phyloP scores from a whole-genome alignment of 139 green algal genomes.

The Haematococcus lacustris region DNA sequence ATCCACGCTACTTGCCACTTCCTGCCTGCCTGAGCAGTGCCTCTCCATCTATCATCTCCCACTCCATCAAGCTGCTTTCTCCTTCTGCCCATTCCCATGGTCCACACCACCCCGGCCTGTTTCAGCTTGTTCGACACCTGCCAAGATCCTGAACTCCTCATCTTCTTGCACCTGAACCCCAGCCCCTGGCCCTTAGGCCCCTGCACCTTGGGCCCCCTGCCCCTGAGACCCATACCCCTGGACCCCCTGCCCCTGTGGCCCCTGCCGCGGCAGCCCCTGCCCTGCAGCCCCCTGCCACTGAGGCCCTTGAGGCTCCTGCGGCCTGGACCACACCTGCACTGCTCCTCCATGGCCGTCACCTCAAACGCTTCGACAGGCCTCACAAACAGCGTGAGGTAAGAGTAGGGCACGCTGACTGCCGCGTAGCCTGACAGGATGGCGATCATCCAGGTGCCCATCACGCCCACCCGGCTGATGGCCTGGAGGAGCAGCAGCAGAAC shows the following conservation, averaged over 20 bases:
- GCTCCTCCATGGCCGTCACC: constrained; percentile 70
- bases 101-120: too few species aligned
- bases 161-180: neutral
- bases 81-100: too few species aligned
- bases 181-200: neutral
- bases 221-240: neutral
- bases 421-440: constrained; percentile 88
- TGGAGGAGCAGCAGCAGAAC: too few species aligned
- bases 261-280: neutral
- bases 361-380: constrained; percentile 69
- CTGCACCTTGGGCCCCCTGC: neutral
- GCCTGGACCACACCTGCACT: constrained; percentile 59
- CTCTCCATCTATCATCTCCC: too few species aligned
- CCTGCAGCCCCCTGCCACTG: neutral
- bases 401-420: constrained; percentile 84
- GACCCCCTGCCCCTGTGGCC: neutral
- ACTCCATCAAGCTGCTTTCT: too few species aligned
- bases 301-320: too few species aligned
- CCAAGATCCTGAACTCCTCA: neutral
- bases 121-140: too few species aligned
- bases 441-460: constrained; percentile 86
- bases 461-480: constrained; percentile 76
- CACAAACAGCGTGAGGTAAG: constrained; percentile 87
- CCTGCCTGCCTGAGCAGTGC: too few species aligned
- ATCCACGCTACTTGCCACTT: too few species aligned